Percentiles rank a stretch among this genome's conserved stretches.
phyloP scores from a whole-genome alignment of 768 basidiomycete genomes.

The Macrolepiota albuminosa region DNA sequence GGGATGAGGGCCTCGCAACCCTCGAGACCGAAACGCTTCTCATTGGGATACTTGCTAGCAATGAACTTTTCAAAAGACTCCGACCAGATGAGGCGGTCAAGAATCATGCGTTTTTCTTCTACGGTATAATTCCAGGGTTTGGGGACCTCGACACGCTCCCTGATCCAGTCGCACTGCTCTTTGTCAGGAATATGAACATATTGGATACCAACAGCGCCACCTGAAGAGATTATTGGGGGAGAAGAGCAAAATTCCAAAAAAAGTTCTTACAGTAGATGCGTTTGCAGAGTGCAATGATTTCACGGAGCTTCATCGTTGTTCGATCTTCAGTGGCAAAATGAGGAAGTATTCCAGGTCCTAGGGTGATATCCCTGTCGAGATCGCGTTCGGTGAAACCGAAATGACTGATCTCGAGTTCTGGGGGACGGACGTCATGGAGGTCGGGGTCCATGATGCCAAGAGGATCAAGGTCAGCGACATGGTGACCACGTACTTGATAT shows the following conservation, averaged over 20 bases:
- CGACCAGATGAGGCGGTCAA: conserved; percentile 99
- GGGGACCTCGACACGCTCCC: conserved; percentile 92
- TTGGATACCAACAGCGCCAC: conserved; percentile 84
- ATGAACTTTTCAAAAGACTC: conserved; percentile 99
- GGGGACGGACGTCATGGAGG: conserved; percentile 69
- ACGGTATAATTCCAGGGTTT: conserved; percentile 97
- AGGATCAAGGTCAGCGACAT: conserved; percentile 93
- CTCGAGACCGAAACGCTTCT: conserved; percentile 98
- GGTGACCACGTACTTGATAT: conserved; percentile 98
- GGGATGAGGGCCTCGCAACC: conserved; percentile 97
- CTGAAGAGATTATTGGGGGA: conserved; percentile 31
- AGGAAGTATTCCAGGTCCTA: conserved; percentile 94
- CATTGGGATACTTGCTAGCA: conserved; percentile 97
- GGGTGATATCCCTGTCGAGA: conserved; percentile 88
- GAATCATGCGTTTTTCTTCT: conserved; percentile 98
- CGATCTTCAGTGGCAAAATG: conserved; percentile 87
- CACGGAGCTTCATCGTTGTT: conserved; percentile 83
- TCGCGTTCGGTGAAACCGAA: conserved; percentile 96
- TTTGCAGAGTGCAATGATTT: conserved; percentile 87
- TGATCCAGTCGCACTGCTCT: conserved; percentile 99
- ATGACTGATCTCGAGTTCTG: conserved; percentile 89
- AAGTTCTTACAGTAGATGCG: conserved; percentile 78
- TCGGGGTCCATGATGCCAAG: conserved; percentile 91
- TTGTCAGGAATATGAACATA: conserved; percentile 97
- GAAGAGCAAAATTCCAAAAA: not conserved